Percentiles rank a stretch among this genome's conserved stretches.
These are phyloP conservation scores for Penicillium thymicola DNA, from an alignment of 2,329 filamentous ascomycete species.

Conservation along the genomic window DNA sequence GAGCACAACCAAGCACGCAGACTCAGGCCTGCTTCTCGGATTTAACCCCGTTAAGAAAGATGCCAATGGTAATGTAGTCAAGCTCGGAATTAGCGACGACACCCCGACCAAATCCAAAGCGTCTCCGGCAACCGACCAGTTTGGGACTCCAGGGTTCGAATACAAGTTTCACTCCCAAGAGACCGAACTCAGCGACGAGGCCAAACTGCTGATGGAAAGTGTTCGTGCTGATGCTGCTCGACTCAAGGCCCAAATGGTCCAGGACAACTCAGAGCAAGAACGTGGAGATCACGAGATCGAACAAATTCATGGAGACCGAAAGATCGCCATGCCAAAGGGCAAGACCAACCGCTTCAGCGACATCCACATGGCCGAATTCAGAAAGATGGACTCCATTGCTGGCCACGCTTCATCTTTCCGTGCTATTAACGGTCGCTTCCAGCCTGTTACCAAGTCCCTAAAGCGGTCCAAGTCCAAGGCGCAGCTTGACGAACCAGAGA, in stretches of 20 bases:
- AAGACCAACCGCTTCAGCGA: conserved; percentile 78
- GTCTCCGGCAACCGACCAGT: conserved; percentile 32
- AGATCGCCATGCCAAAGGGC: conserved; percentile 75
- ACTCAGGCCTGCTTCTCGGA: conserved; percentile 76
- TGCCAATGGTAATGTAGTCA: conserved; percentile 35
- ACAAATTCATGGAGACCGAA: conserved; percentile 53
- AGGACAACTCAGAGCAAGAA: conserved; percentile 57
- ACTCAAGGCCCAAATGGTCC: conserved; percentile 66
- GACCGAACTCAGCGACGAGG: conserved; percentile 47
- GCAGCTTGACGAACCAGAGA: conserved; percentile 60
- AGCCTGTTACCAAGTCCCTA: conserved; percentile 42
- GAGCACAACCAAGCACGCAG: conserved; percentile 69
- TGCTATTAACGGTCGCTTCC: conserved; percentile 45
- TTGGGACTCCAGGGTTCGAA: conserved; percentile 46
- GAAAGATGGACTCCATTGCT: conserved; percentile 96
- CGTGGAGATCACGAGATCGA: conserved; percentile 47
- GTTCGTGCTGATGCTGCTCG: conserved; percentile 68
- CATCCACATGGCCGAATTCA: conserved; percentile 81
- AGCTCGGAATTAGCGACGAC: conserved; percentile 27
- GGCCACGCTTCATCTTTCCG: conserved; percentile 75
- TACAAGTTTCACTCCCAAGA: conserved; percentile 47
- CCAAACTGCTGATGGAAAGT: conserved; percentile 60
- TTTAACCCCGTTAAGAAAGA: conserved; percentile 68
- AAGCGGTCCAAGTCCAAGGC: conserved; percentile 60
- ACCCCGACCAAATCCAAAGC: conserved; percentile 44